These are phyloP conservation scores for Anaeromyces robustus DNA, from an alignment of 192 early-diverging fungal genomes.

Conservation along the genomic window DNA sequence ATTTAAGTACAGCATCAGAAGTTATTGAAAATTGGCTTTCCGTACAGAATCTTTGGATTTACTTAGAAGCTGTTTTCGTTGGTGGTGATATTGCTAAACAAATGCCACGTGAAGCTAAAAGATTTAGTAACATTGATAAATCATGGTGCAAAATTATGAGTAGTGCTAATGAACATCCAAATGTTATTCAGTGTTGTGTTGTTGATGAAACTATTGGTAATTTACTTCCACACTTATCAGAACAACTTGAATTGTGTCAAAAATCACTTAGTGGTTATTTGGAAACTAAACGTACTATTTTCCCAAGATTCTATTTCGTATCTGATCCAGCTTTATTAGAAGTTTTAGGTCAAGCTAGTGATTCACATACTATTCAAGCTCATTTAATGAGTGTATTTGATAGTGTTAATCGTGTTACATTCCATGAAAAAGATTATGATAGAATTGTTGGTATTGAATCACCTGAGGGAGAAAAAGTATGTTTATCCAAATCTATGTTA, in stretches of 20 bases:
- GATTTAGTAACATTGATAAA: slow-evolving; percentile 51
- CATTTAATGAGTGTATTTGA: slow-evolving; percentile 45
- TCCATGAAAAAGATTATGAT: slow-evolving; percentile 54
- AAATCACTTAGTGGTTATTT: slow-evolving; percentile 46
- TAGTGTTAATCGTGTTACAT: slow-evolving; percentile 34
- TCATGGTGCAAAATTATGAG: slow-evolving; percentile 54
- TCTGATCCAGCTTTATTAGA: slow-evolving; percentile 46
- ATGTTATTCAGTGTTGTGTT: slow-evolving; percentile 50
- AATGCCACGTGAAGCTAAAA: slow-evolving; percentile 51
- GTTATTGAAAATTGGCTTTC: slow-evolving; percentile 51
- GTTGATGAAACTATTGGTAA: slow-evolving; percentile 46
- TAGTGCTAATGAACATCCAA: slow-evolving; percentile 45
- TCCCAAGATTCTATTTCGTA: slow-evolving; percentile 48
- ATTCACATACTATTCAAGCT: slow-evolving; percentile 49
- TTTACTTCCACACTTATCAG: slow-evolving; percentile 40
- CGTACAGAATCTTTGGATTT: slow-evolving; percentile 52
- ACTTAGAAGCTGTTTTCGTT: slow-evolving; percentile 48
- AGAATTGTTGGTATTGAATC: slow-evolving; percentile 42
- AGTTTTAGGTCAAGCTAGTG: slow-evolving; percentile 45
- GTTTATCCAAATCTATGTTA: slow-evolving; percentile 26
- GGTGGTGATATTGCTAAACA: slow-evolving; percentile 54
- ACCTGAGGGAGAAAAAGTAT: slow-evolving; percentile 36
- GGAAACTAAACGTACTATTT: slow-evolving; percentile 45
- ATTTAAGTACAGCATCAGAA: slow-evolving; percentile 44
- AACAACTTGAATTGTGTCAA: slow-evolving; percentile 49